Percentiles rank a stretch among this genome's conserved stretches.
These are phyloP conservation scores for Cornus kousa DNA, from an alignment of 148 eudicot genomes.

Conservation along the genomic window DNA sequence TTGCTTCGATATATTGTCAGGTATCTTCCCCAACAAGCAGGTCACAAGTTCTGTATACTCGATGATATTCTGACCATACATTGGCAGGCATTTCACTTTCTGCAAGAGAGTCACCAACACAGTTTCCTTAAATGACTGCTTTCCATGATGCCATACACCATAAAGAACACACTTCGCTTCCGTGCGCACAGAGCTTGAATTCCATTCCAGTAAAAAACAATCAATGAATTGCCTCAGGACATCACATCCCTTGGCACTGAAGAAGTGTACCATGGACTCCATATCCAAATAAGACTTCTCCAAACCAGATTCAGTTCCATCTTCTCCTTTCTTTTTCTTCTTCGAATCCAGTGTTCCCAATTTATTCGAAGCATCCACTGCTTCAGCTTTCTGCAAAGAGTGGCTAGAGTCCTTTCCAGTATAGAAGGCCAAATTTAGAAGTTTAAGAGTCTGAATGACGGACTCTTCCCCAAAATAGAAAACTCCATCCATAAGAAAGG, in stretches of 20 bases:
- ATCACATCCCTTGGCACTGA: slow-evolving; percentile 66
- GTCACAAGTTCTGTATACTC: slow-evolving; percentile 86
- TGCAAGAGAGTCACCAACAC: slow-evolving; percentile 71
- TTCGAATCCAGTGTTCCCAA: slow-evolving; percentile 65
- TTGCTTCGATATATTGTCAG: slow-evolving; percentile 73
- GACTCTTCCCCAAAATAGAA: slow-evolving; percentile 94
- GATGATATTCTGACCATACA: slow-evolving; percentile 88
- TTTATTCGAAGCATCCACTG: slow-evolving; percentile 63
- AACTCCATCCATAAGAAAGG: slow-evolving; percentile 78
- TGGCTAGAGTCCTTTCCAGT: slow-evolving; percentile 73
- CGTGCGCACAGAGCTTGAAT: slow-evolving; percentile 84
- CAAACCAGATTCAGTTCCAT: slow-evolving; percentile 65
- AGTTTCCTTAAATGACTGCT: slow-evolving; percentile 71
- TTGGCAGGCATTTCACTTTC: slow-evolving; percentile 75
- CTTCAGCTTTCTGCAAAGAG: slow-evolving; percentile 59
- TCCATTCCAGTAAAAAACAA: slow-evolving; percentile 92
- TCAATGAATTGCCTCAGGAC: slow-evolving; percentile 79
- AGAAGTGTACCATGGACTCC: slow-evolving; percentile 78
- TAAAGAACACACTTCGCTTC: slow-evolving; percentile 88
- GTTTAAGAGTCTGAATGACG: slow-evolving; percentile 81
- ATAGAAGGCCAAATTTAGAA: slow-evolving; percentile 80
- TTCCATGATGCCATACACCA: slow-evolving; percentile 96
- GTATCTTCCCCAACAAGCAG: slow-evolving; percentile 68
- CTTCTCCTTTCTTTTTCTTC: slow-evolving; percentile 98
- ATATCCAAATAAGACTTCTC: slow-evolving; percentile 89